Evolutionary conservation across 169 alveolate species (phyloP).

Genomic region (Plasmodium vinckei): DNA sequence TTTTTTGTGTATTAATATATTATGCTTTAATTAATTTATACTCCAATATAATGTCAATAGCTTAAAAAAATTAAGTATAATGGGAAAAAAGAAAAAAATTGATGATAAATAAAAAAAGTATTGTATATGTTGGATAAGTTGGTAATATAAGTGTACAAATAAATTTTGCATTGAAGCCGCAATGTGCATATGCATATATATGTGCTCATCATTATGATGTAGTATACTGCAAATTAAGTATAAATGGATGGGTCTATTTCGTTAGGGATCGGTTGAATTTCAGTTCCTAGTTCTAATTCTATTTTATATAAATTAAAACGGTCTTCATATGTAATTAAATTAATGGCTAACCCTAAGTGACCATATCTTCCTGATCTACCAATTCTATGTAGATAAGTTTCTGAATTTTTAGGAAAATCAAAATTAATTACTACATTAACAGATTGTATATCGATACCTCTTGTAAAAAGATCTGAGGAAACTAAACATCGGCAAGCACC

Average conservation of each 20-base stretch:
- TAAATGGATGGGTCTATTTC: constrained; percentile 93
- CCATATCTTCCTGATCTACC: constrained; percentile 99
- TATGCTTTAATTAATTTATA: constrained; percentile 67
- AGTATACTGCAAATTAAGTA: constrained; percentile 79
- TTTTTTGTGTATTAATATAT: constrained; percentile 32
- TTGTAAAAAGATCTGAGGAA: constrained; percentile 97
- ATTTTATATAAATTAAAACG: constrained; percentile 89
- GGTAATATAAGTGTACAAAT: neutral
- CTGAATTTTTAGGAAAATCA: constrained; percentile 97
- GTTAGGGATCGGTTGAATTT: constrained; percentile 97
- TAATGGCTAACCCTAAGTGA: constrained; percentile 97
- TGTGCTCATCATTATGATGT: neutral
- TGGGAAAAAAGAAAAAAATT: constrained; percentile 5
- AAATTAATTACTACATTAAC: constrained; percentile 99
- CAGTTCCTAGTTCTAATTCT: constrained; percentile 98
- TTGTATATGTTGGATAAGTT: neutral
- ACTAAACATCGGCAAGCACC: constrained; percentile 97
- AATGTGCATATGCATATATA: constrained; percentile 7
- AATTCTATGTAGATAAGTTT: constrained; percentile 97
- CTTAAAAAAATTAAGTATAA: constrained; percentile 33
- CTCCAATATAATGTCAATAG: constrained; percentile 76
- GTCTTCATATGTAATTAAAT: constrained; percentile 95
- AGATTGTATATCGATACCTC: constrained; percentile 98
- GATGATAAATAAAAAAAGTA: neutral
- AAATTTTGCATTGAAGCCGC: neutral